A percentile compares a stretch with the other conserved stretches of the same genome.
Conservation (phyloP, 768 basidiomycete genomes). For the Pisolithus sp. region DNA sequence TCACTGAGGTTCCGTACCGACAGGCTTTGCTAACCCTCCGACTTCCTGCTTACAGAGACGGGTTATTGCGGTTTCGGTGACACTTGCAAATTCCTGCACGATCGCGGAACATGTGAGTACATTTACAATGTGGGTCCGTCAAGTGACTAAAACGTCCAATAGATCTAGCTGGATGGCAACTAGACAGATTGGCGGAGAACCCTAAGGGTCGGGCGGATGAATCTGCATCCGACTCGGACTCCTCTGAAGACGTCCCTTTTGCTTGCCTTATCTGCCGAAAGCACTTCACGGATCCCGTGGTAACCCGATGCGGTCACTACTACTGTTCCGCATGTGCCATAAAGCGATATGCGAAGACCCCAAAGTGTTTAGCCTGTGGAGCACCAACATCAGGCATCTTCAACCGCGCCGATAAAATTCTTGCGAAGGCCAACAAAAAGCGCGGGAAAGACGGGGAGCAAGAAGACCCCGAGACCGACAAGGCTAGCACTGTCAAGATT, state of each 20-base stretch:
- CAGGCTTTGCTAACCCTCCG: not conserved
- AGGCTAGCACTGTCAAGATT: slow-evolving; percentile 53
- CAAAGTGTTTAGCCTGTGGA: slow-evolving; percentile 93
- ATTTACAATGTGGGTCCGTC: not conserved
- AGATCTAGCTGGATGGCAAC: slow-evolving; percentile 98
- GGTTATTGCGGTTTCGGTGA: slow-evolving; percentile 99
- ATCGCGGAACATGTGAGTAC: slow-evolving; percentile 85
- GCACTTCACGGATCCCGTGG: slow-evolving; percentile 90
- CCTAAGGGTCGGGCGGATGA: slow-evolving; percentile 52
- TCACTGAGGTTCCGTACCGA: not conserved
- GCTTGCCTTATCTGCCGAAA: slow-evolving; percentile 98
- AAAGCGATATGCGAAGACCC: slow-evolving; percentile 88
- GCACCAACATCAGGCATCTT: slow-evolving; percentile 93
- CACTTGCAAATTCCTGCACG: slow-evolving; percentile 98
- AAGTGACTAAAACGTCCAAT: slow-evolving; percentile 10
- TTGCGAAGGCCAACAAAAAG: slow-evolving; percentile 79
- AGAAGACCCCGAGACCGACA: slow-evolving; percentile 34
- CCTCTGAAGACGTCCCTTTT: slow-evolving; percentile 88
- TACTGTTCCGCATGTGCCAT: slow-evolving; percentile 95
- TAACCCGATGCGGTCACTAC: slow-evolving; percentile 95
- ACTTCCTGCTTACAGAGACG: slow-evolving; percentile 58
- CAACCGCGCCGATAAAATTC: slow-evolving; percentile 89
- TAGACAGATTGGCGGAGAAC: slow-evolving; percentile 86
- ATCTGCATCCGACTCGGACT: slow-evolving; percentile 60
- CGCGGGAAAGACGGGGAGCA: slow-evolving; percentile 48